Evolutionary conservation across 805 yeast genomes (phyloP).

Genomic region (Wickerhamomyces queroliae): DNA sequence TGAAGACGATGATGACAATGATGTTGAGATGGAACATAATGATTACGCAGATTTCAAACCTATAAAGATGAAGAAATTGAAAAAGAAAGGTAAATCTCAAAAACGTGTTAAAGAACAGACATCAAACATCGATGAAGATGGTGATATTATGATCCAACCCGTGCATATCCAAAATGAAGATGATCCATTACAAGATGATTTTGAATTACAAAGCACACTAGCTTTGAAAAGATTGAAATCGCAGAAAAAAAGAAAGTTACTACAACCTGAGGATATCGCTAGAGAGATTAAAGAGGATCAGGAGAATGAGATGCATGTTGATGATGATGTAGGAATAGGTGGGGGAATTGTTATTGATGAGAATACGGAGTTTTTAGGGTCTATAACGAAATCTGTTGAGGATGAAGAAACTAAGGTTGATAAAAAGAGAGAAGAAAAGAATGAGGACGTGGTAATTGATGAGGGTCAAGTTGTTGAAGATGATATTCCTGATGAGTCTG

Average conservation of each 20-base stretch:
- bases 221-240: constrained; percentile 14
- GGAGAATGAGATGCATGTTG: constrained; percentile 12
- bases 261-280: constrained; percentile 17
- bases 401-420: background rate
- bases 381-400: constrained; percentile 13
- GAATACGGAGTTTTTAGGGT: constrained; percentile 29
- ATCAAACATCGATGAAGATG: constrained; percentile 13
- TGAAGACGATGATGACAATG: constrained; percentile 10
- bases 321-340: background rate
- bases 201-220: constrained; percentile 20
- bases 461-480: background rate
- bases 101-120: constrained; percentile 6
- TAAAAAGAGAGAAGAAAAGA: too few relatives aligned
- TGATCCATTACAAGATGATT: constrained; percentile 13
- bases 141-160: constrained; percentile 15
- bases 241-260: constrained; percentile 11
- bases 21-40: constrained; percentile 2
- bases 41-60: constrained; percentile 23
- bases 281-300: constrained; percentile 14
- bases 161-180: constrained; percentile 24
- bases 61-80: constrained; percentile 25
- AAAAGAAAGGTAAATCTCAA: constrained; percentile 12
- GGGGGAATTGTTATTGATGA: constrained; percentile 27
- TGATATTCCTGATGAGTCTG: background rate
- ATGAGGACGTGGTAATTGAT: too few relatives aligned